These are phyloP conservation scores for Vachellia pachyceras DNA, from an alignment of 306 rosid genomes.

Conservation along the genomic window DNA sequence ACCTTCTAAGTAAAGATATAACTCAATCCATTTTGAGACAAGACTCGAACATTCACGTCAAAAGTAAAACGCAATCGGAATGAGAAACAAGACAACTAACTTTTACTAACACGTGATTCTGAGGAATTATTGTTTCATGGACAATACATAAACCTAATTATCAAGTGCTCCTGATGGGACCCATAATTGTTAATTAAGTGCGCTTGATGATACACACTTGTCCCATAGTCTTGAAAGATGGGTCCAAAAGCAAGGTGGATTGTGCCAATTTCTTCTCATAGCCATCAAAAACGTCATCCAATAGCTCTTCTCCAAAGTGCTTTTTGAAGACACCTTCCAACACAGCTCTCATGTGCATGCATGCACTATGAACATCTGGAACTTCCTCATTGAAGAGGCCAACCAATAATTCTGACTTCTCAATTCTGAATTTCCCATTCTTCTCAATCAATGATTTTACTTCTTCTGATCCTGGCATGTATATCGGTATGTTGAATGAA, in stretches of 20 bases:
- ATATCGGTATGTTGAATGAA: neutral
- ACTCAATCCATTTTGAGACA: too few species aligned
- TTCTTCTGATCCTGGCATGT: slow-evolving; percentile 4
- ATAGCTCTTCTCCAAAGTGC: neutral
- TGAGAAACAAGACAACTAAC: too few species aligned
- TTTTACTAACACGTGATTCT: neutral
- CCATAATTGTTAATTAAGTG: neutral
- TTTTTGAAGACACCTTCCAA: neutral
- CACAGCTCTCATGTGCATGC: neutral
- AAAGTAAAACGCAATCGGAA: too few species aligned
- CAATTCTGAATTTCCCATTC: neutral
- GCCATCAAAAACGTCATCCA: neutral
- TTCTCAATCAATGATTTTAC: neutral
- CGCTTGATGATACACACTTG: neutral
- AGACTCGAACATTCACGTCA: too few species aligned
- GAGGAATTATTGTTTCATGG: neutral
- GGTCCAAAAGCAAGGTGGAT: neutral
- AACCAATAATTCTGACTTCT: neutral
- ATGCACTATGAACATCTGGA: neutral
- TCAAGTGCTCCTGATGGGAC: too few species aligned
- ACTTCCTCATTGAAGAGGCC: neutral
- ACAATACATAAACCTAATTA: neutral
- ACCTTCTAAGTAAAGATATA: too few species aligned
- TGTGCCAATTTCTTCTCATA: neutral
- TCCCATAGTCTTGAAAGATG: neutral